Percentiles rank a stretch among this genome's conserved stretches.
phyloP scores from a whole-genome alignment of 2,329 filamentous ascomycete genomes.

The Chaetoscypha palmicola region DNA sequence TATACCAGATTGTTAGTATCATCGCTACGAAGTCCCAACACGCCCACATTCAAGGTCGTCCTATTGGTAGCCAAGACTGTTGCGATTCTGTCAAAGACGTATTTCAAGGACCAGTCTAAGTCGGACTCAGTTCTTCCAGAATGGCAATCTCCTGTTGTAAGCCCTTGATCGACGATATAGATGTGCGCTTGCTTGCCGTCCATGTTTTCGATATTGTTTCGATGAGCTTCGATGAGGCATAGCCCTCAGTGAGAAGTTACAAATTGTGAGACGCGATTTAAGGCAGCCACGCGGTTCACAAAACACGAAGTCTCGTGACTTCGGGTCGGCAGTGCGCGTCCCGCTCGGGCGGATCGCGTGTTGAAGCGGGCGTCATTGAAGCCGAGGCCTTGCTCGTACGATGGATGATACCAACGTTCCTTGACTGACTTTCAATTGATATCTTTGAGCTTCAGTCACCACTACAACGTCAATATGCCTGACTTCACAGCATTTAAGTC shows the following conservation, averaged over 20 bases:
- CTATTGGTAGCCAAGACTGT: conserved; percentile 60
- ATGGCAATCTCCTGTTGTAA: conserved; percentile 70
- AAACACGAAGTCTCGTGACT: too few relatives aligned
- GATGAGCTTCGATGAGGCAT: too few relatives aligned
- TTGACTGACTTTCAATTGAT: too few relatives aligned
- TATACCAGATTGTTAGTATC: conserved; percentile 60
- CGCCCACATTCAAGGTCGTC: conserved; percentile 69
- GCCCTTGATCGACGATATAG: conserved; percentile 83
- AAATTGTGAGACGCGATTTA: not conserved
- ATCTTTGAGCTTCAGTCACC: too few relatives aligned
- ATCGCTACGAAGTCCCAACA: conserved; percentile 78
- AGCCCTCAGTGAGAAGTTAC: too few relatives aligned
- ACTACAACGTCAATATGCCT: conserved; percentile 29
- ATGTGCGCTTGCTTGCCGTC: conserved; percentile 92
- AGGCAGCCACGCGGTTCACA: not conserved
- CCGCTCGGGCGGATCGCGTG: too few relatives aligned
- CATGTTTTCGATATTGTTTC: conserved; percentile 20
- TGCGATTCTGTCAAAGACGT: conserved; percentile 90
- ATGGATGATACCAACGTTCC: too few relatives aligned
- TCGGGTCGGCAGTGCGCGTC: too few relatives aligned
- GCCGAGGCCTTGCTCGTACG: too few relatives aligned
- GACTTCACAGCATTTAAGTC: conserved; percentile 43
- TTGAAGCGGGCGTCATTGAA: too few relatives aligned
- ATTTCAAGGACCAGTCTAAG: conserved; percentile 82
- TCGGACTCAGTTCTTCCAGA: conserved; percentile 69